These are phyloP conservation scores for Candida maesae DNA, from an alignment of 805 yeast genomes.

Conservation along the genomic window DNA sequence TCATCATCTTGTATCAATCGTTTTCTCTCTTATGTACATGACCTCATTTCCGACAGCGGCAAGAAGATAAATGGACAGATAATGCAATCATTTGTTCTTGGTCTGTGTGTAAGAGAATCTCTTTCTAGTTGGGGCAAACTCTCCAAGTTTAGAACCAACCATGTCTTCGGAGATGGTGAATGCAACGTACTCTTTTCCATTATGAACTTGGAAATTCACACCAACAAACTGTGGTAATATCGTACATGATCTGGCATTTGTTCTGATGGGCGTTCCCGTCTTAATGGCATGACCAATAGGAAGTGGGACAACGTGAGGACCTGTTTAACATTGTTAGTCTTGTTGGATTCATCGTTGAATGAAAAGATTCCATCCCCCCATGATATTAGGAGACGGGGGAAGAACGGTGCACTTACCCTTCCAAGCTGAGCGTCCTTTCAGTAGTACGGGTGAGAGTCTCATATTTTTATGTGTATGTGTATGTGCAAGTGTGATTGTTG, in stretches of 20 bases:
- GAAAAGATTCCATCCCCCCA: too few species aligned
- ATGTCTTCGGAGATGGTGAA: constrained; percentile 86
- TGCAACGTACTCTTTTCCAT: constrained; percentile 91
- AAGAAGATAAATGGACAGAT: neutral
- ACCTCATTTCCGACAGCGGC: too few species aligned
- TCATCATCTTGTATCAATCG: too few species aligned
- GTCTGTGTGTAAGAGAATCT: constrained; percentile 78
- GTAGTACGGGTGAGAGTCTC: constrained; percentile 37
- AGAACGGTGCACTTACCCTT: constrained; percentile 37
- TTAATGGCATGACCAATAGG: constrained; percentile 86
- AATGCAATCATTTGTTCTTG: constrained; percentile 44
- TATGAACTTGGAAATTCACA: constrained; percentile 88
- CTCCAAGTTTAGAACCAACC: constrained; percentile 96
- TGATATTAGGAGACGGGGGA: too few species aligned
- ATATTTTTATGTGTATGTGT: constrained; percentile 19
- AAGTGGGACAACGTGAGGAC: constrained; percentile 91
- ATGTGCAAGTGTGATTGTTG: neutral
- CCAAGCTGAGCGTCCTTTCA: constrained; percentile 56
- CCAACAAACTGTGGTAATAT: constrained; percentile 96
- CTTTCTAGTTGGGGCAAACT: constrained; percentile 92
- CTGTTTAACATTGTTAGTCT: constrained; percentile 26
- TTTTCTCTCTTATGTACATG: neutral
- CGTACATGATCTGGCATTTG: constrained; percentile 95
- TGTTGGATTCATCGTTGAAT: too few species aligned
- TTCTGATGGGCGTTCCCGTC: constrained; percentile 82